A percentile compares a stretch with the other conserved stretches of the same genome.
Evolutionary conservation across 352 stramenopile species (phyloP).

Genomic region (Globisporangium iwayamae): DNA sequence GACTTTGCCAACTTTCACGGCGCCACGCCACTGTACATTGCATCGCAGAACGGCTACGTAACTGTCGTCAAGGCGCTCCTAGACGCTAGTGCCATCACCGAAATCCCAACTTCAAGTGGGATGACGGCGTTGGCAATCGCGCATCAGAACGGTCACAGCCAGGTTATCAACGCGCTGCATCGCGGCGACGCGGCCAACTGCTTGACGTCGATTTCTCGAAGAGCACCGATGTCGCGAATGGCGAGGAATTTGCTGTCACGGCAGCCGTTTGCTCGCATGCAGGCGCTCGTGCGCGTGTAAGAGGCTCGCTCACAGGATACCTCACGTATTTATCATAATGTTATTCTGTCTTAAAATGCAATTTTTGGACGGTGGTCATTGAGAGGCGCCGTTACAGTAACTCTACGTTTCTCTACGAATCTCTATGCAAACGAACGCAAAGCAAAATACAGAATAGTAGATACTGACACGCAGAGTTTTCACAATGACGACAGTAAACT

Average conservation of each 20-base stretch:
- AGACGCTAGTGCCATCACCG: conserved; percentile 5
- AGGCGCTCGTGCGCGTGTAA: background rate
- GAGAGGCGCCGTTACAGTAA: too few relatives aligned
- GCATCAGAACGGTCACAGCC: conserved; percentile 1
- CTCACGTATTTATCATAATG: too few relatives aligned
- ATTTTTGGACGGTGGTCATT: too few relatives aligned
- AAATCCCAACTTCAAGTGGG: conserved; percentile 1
- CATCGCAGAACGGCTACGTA: conserved; percentile 10
- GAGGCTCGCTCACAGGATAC: background rate
- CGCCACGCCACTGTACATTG: conserved; percentile 14
- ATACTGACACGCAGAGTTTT: too few relatives aligned
- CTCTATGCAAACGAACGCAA: too few relatives aligned
- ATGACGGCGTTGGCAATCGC: background rate
- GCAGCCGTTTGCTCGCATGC: background rate
- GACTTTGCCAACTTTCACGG: conserved; percentile 7
- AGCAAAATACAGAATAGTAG: too few relatives aligned
- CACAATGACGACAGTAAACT: too few relatives aligned
- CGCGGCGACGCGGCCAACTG: background rate
- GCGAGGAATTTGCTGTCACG: background rate
- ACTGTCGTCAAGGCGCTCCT: conserved; percentile 9
- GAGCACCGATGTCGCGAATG: conserved; percentile 3
- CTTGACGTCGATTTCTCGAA: background rate
- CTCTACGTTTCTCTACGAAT: too few relatives aligned
- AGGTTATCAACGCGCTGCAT: background rate
- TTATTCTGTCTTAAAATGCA: too few relatives aligned